Conservation (phyloP, 1,284 basidiomycete species). For the Ustilago bromivora region DNA sequence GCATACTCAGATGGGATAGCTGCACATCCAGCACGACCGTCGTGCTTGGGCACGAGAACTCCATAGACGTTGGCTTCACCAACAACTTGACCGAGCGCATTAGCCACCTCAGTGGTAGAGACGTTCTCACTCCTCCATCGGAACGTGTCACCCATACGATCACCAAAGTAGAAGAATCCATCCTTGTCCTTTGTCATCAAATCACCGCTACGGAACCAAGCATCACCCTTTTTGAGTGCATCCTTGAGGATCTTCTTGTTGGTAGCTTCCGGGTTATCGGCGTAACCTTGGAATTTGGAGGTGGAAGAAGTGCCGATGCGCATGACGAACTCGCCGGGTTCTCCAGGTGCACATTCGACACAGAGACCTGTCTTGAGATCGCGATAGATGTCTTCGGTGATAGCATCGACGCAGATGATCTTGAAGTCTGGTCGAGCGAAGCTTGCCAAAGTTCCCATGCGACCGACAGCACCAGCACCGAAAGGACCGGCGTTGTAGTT, state of each 20-base stretch:
- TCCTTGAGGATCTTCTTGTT: slow-evolving; percentile 69
- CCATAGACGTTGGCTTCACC: slow-evolving; percentile 70
- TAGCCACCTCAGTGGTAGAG: slow-evolving; percentile 65
- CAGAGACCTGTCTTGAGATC: slow-evolving; percentile 65
- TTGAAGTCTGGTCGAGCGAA: slow-evolving; percentile 61
- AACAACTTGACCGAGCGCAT: slow-evolving; percentile 65
- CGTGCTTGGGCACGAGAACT: slow-evolving; percentile 68
- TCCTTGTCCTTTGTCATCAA: slow-evolving; percentile 61
- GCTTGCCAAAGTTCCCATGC: slow-evolving; percentile 56
- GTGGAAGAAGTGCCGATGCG: slow-evolving; percentile 53
- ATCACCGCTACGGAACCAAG: slow-evolving; percentile 69
- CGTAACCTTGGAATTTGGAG: slow-evolving; percentile 63
- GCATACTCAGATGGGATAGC: slow-evolving; percentile 61
- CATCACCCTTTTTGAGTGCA: slow-evolving; percentile 67
- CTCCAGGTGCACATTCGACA: slow-evolving; percentile 59
- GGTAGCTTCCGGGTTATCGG: slow-evolving; percentile 65
- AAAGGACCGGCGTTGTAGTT: slow-evolving; percentile 68
- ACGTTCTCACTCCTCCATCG: slow-evolving; percentile 69
- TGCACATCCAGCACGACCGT: slow-evolving; percentile 69
- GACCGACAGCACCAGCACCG: slow-evolving; percentile 69
- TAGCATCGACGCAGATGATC: slow-evolving; percentile 66
- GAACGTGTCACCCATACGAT: slow-evolving; percentile 68
- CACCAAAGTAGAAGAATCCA: slow-evolving; percentile 69
- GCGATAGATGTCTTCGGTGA: slow-evolving; percentile 69
- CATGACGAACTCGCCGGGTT: slow-evolving; percentile 68